Conservation (phyloP, 129 eudicot species). For the Flaveria brownii region DNA sequence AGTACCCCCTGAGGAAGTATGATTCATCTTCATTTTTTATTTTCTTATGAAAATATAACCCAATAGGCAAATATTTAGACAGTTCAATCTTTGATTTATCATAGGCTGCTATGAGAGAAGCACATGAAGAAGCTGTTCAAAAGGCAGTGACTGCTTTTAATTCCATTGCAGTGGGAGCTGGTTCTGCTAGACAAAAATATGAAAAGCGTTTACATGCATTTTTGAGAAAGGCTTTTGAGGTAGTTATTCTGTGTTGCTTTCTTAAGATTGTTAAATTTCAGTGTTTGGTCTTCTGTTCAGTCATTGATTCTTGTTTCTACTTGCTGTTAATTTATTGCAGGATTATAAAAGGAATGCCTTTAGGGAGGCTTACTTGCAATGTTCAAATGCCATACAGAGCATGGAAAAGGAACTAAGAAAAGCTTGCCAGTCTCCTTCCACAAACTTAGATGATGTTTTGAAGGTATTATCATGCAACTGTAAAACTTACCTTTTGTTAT, state of each 20-base stretch:
- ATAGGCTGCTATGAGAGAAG: conserved; percentile 89
- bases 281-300: conserved; percentile 2
- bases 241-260: conserved; percentile 24
- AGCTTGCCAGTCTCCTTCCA: conserved; percentile 73
- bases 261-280: conserved; percentile 1
- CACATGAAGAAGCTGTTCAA: conserved; percentile 91
- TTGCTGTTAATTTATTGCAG: conserved; percentile 51
- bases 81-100: conserved; percentile 20
- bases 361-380: conserved; percentile 85
- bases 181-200: conserved; percentile 76
- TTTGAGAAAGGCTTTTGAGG: conserved; percentile 88
- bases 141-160: conserved; percentile 67
- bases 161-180: conserved; percentile 77
- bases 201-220: conserved; percentile 78
- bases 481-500: not conserved
- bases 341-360: conserved; percentile 82
- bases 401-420: conserved; percentile 88
- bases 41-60: not conserved
- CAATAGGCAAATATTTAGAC: not conserved
- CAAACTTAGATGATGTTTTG: conserved; percentile 63
- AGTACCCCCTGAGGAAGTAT: conserved; percentile 94
- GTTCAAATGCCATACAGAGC: conserved; percentile 68
- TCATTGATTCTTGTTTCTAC: conserved; percentile 16
- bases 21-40: conserved; percentile 19
- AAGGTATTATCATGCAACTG: conserved; percentile 48